Base-by-base conservation (phyloP, 495 filamentous ascomycete species). In the Copromyces sp. region DNA sequence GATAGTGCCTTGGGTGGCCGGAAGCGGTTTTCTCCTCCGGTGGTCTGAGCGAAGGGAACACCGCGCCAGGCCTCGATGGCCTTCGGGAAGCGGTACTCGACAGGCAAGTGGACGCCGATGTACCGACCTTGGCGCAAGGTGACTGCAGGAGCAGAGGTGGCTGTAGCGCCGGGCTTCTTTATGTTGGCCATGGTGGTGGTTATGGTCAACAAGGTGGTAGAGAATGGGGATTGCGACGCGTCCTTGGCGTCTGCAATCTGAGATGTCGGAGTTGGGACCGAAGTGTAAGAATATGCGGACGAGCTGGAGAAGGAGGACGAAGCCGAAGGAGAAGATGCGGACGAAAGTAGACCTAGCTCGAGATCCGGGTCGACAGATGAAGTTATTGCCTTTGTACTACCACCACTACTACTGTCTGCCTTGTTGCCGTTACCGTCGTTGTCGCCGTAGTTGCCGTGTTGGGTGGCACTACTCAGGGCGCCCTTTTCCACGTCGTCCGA, bases 31-130 rank as follows among this genome's bases (percentile, higher is more conserved):
- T 88, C 77, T 17, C 87, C 88, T 37, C 79, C 80, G 0, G 89
- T 88, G 0, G 85, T 82, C 69, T 87, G 79, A 2, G 86, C 89
- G 74, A 88, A 91, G 2, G 87, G 90, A 71, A 91, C 84, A 17
- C 89, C 89, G n/a, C 85, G 79, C 73, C 87, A 91, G 9, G 75
- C 85, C 61, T 91, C 87, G 32, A 90, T 73, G 11, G 82, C 74
- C 71, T 84, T 83, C 3, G 87, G 84, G 44, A 80, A 81, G 40
- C 74, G 73, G 16, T 79, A 74, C 69, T 79, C 81, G 9, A 80
- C 72, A 9, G 80, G 44, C 29, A 87, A 74, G 53, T 82, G 80
- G 24, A 81, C 78, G 41, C 89, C 89, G 9, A 89, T 74, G 68
- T 89, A 84, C 0, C 77, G 84, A 39, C 89, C 89, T 77, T 91